Conservation (phyloP, 2,329 filamentous ascomycete genomes). For the Colletotrichum sojae region DNA sequence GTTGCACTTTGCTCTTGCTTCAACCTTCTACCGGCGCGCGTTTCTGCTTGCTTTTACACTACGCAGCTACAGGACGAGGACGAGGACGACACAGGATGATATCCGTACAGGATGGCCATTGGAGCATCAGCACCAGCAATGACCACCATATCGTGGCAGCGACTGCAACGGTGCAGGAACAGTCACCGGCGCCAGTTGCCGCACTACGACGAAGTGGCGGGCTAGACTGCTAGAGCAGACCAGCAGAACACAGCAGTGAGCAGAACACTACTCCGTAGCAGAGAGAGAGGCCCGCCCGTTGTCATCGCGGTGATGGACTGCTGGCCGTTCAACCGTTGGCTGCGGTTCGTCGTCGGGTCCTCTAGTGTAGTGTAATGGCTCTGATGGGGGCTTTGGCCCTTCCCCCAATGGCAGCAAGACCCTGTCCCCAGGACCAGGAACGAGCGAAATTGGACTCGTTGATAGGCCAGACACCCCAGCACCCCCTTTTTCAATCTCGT, state of each 20-base stretch:
- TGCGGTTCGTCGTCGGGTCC: background rate
- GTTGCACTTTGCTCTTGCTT: slow-evolving; percentile 7
- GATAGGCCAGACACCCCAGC: slow-evolving; percentile 34
- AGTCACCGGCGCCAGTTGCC: background rate
- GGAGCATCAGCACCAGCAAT: too few relatives aligned
- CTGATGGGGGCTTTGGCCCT: background rate
- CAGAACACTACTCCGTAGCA: background rate
- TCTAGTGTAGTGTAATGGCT: too few relatives aligned
- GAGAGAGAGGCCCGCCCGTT: slow-evolving; percentile 28
- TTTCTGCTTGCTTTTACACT: slow-evolving; percentile 29
- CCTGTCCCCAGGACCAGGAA: slow-evolving; percentile 27
- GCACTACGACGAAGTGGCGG: slow-evolving; percentile 4
- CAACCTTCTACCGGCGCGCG: slow-evolving; percentile 24
- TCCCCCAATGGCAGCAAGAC: background rate
- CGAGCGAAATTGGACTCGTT: slow-evolving; percentile 28
- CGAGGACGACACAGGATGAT: background rate
- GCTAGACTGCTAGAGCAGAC: slow-evolving; percentile 10
- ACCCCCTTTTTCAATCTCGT: slow-evolving; percentile 41
- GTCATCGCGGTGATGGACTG: slow-evolving; percentile 29
- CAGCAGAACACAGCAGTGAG: too few relatives aligned
- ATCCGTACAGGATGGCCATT: background rate
- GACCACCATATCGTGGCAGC: too few relatives aligned
- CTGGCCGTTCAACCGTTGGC: slow-evolving; percentile 32
- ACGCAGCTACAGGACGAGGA: background rate
- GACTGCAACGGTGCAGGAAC: background rate